Conservation (phyloP, 768 basidiomycete species). For the Boletus rubescentipes region DNA sequence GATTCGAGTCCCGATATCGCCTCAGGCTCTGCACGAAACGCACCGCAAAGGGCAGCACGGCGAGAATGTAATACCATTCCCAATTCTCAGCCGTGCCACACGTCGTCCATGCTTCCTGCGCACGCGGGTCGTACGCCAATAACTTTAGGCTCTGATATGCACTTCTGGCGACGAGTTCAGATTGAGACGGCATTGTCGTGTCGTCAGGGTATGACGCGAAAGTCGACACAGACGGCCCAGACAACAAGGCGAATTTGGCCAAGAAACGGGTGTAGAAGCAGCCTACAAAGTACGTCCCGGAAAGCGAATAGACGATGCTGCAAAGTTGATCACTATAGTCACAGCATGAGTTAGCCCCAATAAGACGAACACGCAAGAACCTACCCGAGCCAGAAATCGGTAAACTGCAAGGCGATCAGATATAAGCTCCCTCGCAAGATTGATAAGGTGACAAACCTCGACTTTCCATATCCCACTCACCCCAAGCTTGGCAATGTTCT, state of each 20-base stretch:
- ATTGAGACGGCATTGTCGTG: not conserved
- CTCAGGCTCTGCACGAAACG: slow-evolving; percentile 86
- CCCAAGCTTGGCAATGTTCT: slow-evolving; percentile 59
- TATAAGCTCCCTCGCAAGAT: not conserved
- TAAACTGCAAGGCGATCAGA: slow-evolving; percentile 47
- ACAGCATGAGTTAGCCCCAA: slow-evolving; percentile 5
- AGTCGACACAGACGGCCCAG: not conserved
- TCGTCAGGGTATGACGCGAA: not conserved
- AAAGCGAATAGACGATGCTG: slow-evolving; percentile 72
- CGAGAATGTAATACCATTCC: slow-evolving; percentile 59
- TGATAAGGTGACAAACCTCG: slow-evolving; percentile 49
- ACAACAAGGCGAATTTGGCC: not conserved
- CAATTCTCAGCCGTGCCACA: slow-evolving; percentile 50
- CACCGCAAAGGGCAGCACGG: slow-evolving; percentile 66
- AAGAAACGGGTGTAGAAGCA: slow-evolving; percentile 58
- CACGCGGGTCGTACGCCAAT: slow-evolving; percentile 26
- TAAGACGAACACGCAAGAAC: slow-evolving; percentile 13
- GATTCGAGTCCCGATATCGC: slow-evolving; percentile 78
- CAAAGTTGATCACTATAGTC: slow-evolving; percentile 71
- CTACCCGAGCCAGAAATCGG: slow-evolving; percentile 90
- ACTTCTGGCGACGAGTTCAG: not conserved
- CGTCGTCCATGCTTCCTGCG: slow-evolving; percentile 45
- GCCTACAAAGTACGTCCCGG: slow-evolving; percentile 68
- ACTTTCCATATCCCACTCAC: slow-evolving; percentile 69
- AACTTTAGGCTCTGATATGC: not conserved